Percentiles rank a stretch among this genome's conserved stretches.
Evolutionary conservation across 345 rosid genomes (phyloP).

Genomic region (Syzygium oleosum): DNA sequence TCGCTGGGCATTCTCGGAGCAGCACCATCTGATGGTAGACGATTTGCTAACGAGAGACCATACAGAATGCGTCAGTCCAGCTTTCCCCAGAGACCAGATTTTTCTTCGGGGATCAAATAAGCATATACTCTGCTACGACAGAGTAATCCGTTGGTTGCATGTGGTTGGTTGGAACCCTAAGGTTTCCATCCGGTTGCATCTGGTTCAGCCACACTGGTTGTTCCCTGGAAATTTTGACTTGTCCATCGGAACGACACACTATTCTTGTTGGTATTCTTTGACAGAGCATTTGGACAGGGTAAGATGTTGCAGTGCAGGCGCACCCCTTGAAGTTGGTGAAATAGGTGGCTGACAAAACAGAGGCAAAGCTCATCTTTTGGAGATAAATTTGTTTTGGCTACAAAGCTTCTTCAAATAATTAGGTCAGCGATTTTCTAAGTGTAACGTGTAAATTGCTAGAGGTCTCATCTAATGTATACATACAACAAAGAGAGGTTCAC

Average conservation of each 20-base stretch:
- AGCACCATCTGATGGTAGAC: constrained; percentile 60
- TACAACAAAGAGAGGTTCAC: neutral
- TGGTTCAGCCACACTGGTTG: constrained; percentile 9
- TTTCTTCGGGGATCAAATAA: constrained; percentile 32
- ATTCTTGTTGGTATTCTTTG: constrained; percentile 4
- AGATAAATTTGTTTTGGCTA: constrained; percentile 12
- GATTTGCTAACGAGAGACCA: constrained; percentile 41
- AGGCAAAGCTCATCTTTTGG: neutral
- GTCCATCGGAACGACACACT: constrained; percentile 14
- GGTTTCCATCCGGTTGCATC: constrained; percentile 1
- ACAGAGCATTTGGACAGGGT: constrained; percentile 10
- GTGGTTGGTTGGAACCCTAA: neutral
- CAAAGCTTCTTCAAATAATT: constrained; percentile 15
- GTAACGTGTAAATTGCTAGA: constrained; percentile 20
- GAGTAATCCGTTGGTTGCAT: neutral
- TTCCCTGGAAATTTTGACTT: constrained; percentile 31
- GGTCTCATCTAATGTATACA: constrained; percentile 15
- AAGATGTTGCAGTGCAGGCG: constrained; percentile 1
- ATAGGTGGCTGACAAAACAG: constrained; percentile 13
- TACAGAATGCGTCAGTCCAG: constrained; percentile 54
- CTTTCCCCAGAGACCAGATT: constrained; percentile 50
- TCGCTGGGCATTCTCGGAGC: constrained; percentile 96
- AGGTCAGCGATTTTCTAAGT: constrained; percentile 35
- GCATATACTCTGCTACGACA: neutral
- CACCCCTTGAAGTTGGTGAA: constrained; percentile 2